Base-by-base conservation (phyloP, 176 grass and related monocot species). In the Panicum miliaceum region DNA sequence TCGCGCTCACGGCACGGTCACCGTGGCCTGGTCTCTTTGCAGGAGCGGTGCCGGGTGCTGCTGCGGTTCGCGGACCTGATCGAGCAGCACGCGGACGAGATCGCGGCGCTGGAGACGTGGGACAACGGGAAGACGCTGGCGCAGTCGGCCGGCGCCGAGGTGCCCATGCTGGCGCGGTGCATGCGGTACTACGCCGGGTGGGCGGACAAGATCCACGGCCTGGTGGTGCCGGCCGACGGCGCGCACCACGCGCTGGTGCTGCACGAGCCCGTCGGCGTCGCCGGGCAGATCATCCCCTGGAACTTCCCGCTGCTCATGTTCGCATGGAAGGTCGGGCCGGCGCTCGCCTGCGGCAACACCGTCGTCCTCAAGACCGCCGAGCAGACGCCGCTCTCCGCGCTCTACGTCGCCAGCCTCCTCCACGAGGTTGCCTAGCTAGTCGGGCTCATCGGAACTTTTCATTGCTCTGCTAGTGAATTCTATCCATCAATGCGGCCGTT, bases 61-160 rank as follows among this genome's bases (percentile, higher is more conserved):
- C 75, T 86, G 41, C 88, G 77, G 10, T 96, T 99, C 64, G 96
- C 93, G 27, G 96, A 96, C 87, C 87, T 99, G 86, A 90, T 99
- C 14, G 96, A 99, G 85, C 70, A 34, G 68, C 91, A 99, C 87
- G 85, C 63, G 27, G 93, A 83, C 5, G 93, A 94, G 74, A 78
- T 99, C 84, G 96, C 93, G 25, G 88, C 93, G 80, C 88, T 99
- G 84, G 96, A 99, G 87, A 96, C 96, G 38, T 99, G 96, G 96
- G 96, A 99, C 86, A 90, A 86, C 71, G 93, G 96, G 38, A 99
- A 99, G 81, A 84, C 93, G 71, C 89, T 90, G 75, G 96, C 90
- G 81, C 96, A 99, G 86, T 6, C 93, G 68, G 67, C 88, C 12
- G 27, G 25, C 0, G 42, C 15, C 13, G 96, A 98, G 84, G 87